Percentiles rank a stretch among this genome's conserved stretches.
These are phyloP conservation scores for Funneliformis geosporum DNA, from an alignment of 192 early-diverging fungal genomes.

Conservation along the genomic window DNA sequence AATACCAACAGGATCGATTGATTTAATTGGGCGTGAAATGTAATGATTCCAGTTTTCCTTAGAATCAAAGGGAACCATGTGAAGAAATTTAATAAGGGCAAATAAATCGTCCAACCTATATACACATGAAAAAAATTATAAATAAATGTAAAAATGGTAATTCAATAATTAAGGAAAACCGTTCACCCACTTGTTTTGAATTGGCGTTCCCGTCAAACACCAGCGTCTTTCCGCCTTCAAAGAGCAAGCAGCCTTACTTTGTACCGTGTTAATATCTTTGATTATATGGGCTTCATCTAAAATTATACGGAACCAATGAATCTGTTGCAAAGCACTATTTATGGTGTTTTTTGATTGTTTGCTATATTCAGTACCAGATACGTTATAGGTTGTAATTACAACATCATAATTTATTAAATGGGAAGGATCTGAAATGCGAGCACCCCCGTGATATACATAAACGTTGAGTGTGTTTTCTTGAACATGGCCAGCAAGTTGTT, in stretches of 20 bases:
- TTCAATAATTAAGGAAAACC: not conserved
- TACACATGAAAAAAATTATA: not conserved
- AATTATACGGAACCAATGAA: conserved; percentile 85
- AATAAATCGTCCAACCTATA: conserved; percentile 85
- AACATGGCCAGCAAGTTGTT: conserved; percentile 47
- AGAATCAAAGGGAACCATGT: conserved; percentile 45
- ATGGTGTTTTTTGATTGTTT: conserved; percentile 41
- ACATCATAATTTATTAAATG: conserved; percentile 46
- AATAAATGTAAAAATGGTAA: not conserved
- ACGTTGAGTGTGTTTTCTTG: conserved; percentile 41
- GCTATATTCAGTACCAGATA: conserved; percentile 45
- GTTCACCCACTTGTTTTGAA: conserved; percentile 48
- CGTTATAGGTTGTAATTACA: conserved; percentile 56
- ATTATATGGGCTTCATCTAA: conserved; percentile 96
- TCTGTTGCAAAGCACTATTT: conserved; percentile 52
- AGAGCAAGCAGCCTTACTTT: conserved; percentile 70
- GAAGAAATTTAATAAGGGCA: conserved; percentile 82
- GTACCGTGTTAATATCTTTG: conserved; percentile 75
- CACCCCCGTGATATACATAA: conserved; percentile 55
- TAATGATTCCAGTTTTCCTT: conserved; percentile 45
- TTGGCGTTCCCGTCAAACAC: conserved; percentile 92
- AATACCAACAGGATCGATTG: conserved; percentile 41
- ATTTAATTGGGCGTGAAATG: conserved; percentile 43
- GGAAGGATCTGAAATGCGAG: conserved; percentile 37
- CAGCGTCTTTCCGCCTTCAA: conserved; percentile 74